Evolutionary conservation across 139 green algal species (phyloP).

Genomic region (Pleodorina starrii): DNA sequence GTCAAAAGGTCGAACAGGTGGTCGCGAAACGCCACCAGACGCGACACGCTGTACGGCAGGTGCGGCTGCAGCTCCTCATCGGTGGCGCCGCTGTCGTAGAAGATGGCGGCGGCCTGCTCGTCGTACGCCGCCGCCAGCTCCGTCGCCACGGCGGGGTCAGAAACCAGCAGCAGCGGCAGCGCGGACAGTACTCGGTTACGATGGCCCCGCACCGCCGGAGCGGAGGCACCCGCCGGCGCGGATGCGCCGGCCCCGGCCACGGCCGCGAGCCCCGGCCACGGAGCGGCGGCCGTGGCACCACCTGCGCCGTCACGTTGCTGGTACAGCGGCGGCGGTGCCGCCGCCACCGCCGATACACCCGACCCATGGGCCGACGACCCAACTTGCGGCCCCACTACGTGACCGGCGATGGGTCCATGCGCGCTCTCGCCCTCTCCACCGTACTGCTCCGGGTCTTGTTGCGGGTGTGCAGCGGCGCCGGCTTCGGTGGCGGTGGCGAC

Average conservation of each 20-base stretch:
- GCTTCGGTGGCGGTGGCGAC: no score
- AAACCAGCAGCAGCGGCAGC: conserved; percentile 20
- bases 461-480: no score
- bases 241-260: not conserved
- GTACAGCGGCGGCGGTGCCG: no score
- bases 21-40: conserved; percentile 14
- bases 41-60: conserved; percentile 15
- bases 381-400: no score
- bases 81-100: not conserved
- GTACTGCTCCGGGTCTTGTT: no score
- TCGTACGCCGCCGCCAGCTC: conserved; percentile 10
- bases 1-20: conserved; percentile 12
- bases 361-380: not conserved
- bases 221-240: no score
- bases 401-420: no score
- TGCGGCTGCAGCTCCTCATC: conserved; percentile 9
- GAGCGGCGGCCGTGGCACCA: no score
- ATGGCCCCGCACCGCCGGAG: not conserved
- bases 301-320: no score
- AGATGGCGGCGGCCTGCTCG: conserved; percentile 22
- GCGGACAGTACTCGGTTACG: not conserved
- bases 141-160: not conserved
- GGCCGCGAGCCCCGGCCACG: no score
- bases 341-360: no score
- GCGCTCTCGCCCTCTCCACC: no score